Evolutionary conservation across 352 stramenopile genomes (phyloP), one percentile per base, ranked within the genome.

Genomic region (Phytophthora uliginosa): DNA sequence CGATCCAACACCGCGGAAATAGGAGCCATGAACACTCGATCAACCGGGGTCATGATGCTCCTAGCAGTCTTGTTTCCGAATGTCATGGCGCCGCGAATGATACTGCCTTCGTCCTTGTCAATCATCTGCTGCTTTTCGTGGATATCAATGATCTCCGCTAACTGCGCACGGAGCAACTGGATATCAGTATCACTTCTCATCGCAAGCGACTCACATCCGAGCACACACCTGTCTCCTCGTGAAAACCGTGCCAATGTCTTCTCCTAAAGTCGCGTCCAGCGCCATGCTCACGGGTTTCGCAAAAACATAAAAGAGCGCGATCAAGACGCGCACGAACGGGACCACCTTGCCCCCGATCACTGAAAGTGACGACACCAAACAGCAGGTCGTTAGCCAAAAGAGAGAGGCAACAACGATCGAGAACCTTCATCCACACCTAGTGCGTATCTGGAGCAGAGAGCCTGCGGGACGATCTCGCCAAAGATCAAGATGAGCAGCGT

Each of bases 161-260:
- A 93, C 92, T 99, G 88, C 13, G 9, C 51, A 20, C 24, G 13
- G 22, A 22, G 24, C 7, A 38, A 57, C 6, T 34, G 10, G 4
- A 8, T 56, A 53, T 34, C 26, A 36, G 6, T 24, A 20, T 26
- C 45, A 7, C 20, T 17, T n/a, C 28, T 31, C 28, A 15, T 47
- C 15, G 15, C 15, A 12, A 56, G 24, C 42, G 40, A 22, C 6
- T 9, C 22, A 15, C 13, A 31, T 34, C n/a, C 7, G 4, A 70
- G 13, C 36, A 22, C 69, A n/a, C 61, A 90, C 83, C 77, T 91
- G 78, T 47, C 82, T 88, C 51, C 90, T 95, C 7, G 87, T 98
- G 77, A 99, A 99, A 9, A 99, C 93, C 5, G 94, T 99, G 36
- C 97, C 98, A 17, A 99, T 89, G 60, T 99, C 97, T 73, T 98